These are phyloP conservation scores for Podospora pseudoanserina DNA, from an alignment of 495 filamentous ascomycete species.

Conservation along the genomic window DNA sequence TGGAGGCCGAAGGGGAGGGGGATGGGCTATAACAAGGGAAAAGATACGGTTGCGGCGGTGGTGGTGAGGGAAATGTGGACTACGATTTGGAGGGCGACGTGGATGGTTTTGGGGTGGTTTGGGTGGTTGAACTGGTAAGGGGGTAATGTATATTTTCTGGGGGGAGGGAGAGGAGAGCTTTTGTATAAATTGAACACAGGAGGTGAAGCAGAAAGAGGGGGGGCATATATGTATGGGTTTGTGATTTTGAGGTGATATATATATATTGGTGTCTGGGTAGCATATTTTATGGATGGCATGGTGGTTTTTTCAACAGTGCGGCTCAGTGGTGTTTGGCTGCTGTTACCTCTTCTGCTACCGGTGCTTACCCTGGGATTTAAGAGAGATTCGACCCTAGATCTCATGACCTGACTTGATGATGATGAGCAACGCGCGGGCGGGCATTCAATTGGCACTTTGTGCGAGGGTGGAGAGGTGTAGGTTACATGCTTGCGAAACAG, in stretches of 20 bases:
- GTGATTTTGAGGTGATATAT: not conserved
- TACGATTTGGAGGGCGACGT: slow-evolving; percentile 39
- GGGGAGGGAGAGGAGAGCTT: not conserved
- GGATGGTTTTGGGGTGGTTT: slow-evolving; percentile 46
- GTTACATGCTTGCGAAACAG: not conserved
- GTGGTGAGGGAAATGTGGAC: slow-evolving; percentile 46
- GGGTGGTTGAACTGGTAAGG: slow-evolving; percentile 33
- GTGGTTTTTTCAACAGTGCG: not conserved
- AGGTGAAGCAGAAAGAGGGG: not conserved
- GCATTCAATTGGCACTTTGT: not conserved
- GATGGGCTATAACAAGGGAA: slow-evolving; percentile 12
- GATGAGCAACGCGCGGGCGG: not conserved
- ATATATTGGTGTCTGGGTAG: not conserved
- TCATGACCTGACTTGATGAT: not conserved
- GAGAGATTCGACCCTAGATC: not conserved
- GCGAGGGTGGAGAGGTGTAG: not conserved
- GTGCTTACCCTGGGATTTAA: not conserved
- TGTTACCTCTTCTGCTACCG: not conserved
- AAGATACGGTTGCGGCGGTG: slow-evolving; percentile 17
- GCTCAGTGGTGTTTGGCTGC: not conserved
- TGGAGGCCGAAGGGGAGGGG: not conserved
- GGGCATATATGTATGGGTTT: not conserved
- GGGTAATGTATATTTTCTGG: not conserved
- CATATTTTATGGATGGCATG: not conserved
- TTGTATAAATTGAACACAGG: not conserved